These are phyloP conservation scores for Sporothrix luriei DNA, from an alignment of 2,329 filamentous ascomycete species.

Conservation along the genomic window DNA sequence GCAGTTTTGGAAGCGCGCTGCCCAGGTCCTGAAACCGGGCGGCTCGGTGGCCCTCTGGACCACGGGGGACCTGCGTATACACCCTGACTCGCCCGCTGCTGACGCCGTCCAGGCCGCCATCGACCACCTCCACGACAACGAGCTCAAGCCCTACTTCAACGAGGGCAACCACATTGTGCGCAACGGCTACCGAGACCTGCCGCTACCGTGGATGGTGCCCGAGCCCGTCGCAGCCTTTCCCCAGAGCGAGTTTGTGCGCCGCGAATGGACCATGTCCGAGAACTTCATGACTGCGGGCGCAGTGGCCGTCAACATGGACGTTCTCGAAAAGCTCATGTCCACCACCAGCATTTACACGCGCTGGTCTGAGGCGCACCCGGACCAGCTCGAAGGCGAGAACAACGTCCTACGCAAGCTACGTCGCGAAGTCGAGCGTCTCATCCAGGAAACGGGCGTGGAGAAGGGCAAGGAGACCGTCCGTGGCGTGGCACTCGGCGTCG, in stretches of 20 bases:
- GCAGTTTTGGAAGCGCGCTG: conserved; percentile 53
- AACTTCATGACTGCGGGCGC: background rate
- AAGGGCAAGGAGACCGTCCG: conserved; percentile 40
- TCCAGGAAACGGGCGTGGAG: conserved; percentile 45
- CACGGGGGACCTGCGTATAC: conserved; percentile 41
- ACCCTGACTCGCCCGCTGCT: conserved; percentile 46
- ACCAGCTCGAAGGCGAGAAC: conserved; percentile 46
- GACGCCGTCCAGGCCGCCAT: conserved; percentile 48
- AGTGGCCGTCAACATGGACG: conserved; percentile 38
- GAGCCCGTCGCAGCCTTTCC: conserved; percentile 46
- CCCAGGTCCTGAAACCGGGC: conserved; percentile 52
- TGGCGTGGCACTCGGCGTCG: conserved; percentile 19
- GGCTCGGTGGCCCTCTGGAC: conserved; percentile 59
- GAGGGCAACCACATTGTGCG: conserved; percentile 49
- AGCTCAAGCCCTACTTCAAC: conserved; percentile 46
- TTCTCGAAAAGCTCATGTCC: conserved; percentile 44
- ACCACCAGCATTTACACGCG: conserved; percentile 49
- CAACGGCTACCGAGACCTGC: conserved; percentile 48
- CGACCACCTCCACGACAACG: conserved; percentile 42
- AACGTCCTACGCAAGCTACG: conserved; percentile 39
- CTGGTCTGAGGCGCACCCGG: conserved; percentile 52
- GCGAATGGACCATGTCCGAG: conserved; percentile 48
- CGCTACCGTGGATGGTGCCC: conserved; percentile 54
- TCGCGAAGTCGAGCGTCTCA: conserved; percentile 33
- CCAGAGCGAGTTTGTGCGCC: conserved; percentile 45